A percentile compares a stretch with the other conserved stretches of the same genome.
Conservation (phyloP, 2,329 filamentous ascomycete genomes). For the Neonectria magnoliae region DNA sequence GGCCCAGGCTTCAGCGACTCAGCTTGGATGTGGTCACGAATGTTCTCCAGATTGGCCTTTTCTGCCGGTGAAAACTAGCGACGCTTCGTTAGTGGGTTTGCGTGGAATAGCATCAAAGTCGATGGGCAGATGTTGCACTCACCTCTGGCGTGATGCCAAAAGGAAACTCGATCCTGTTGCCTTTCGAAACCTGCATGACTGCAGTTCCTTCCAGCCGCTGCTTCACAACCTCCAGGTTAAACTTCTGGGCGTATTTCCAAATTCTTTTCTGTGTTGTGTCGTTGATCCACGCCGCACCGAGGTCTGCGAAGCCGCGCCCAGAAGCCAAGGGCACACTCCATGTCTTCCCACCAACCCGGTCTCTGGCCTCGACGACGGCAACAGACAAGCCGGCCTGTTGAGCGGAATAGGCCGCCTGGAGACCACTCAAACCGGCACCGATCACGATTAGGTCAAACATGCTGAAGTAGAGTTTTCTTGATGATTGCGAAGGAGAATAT, state of each 20-base stretch:
- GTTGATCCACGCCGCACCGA: slow-evolving; percentile 70
- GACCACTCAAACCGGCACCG: slow-evolving; percentile 56
- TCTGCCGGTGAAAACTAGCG: slow-evolving; percentile 44
- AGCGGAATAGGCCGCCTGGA: slow-evolving; percentile 49
- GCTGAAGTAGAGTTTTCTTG: neutral
- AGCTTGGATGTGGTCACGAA: slow-evolving; percentile 50
- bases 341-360: slow-evolving; percentile 63
- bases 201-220: slow-evolving; percentile 60
- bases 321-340: slow-evolving; percentile 49
- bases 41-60: slow-evolving; percentile 46
- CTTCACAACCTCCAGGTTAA: slow-evolving; percentile 53
- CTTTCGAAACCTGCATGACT: slow-evolving; percentile 53
- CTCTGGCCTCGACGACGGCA: slow-evolving; percentile 60
- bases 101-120: too few species aligned
- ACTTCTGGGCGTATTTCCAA: slow-evolving; percentile 51
- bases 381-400: slow-evolving; percentile 49
- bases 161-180: slow-evolving; percentile 34
- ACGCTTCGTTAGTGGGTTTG: neutral
- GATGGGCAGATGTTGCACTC: neutral
- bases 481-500: neutral
- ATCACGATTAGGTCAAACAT: slow-evolving; percentile 50
- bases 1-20: slow-evolving; percentile 40
- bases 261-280: slow-evolving; percentile 61
- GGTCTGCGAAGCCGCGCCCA: slow-evolving; percentile 54
- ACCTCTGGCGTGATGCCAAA: slow-evolving; percentile 39